Evolutionary conservation across 148 eudicot species (phyloP), one percentile per base, ranked within the genome.

Genomic region (Rhododendron henanense): DNA sequence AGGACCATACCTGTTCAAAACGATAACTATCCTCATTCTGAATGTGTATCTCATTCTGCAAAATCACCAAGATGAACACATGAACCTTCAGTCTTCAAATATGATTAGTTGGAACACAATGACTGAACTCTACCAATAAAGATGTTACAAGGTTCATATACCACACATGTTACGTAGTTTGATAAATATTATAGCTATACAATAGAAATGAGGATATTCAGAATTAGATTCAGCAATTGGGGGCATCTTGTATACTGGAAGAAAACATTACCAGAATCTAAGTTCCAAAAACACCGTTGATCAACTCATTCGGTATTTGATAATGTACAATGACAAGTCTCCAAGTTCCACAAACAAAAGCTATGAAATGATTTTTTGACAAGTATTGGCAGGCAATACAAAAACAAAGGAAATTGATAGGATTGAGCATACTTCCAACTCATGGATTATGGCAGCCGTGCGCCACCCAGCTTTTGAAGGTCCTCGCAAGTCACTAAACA

Each of bases 391-490:
- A 59, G 44, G 61, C 28, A 61, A 85, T 31, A 10, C 47, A 45
- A 51, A 78, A 67, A 19, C 59, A 59, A 45, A 11, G 50, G 31
- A 71, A 59, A 61, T 8, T 23, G 37, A 39, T 39, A 77, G 65
- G 47, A 63, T 28, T 41, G 87, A 57, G 53, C 92, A 79, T 91
- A 95, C 99, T 91, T 95, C 98, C 88, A 97, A 87, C 89, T 97
- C 99, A 82, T 94, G 84, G 85, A 97, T 91, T 86, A 97, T 94
- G 81, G 98, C 99, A 90, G 99, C 99, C 79, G 99, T 97, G 87
- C 95, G 95, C 99, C 99, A 97, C 31, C 99, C 99, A 13, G 98
- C 95, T 89, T 94, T 95, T 79, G 98, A 89, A 89, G 99, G 99
- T 79, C 99, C 99, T 89, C 99, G 93, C 8, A 97, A 91, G 87